A percentile compares a stretch with the other conserved stretches of the same genome.
These are phyloP conservation scores for Coix lacrymajobi DNA, from an alignment of 176 grass and related monocot genomes.

Conservation along the genomic window DNA sequence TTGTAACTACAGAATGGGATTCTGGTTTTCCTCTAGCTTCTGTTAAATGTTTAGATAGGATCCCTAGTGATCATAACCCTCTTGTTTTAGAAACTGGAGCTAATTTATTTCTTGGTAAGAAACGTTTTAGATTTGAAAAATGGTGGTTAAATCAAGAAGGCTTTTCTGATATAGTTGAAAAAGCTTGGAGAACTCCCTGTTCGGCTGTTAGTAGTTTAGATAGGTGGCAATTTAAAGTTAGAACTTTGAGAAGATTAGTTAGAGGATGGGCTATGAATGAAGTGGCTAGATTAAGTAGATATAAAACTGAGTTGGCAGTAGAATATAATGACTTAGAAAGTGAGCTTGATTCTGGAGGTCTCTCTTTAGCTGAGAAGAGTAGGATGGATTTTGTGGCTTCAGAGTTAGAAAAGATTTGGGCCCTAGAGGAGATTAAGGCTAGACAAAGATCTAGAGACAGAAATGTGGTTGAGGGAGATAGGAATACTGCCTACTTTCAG, in stretches of 20 bases:
- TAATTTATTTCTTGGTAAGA: too few species aligned
- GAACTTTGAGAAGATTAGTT: background rate
- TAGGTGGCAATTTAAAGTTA: background rate
- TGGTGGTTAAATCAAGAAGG: background rate
- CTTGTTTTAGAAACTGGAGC: too few species aligned
- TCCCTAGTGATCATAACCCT: too few species aligned
- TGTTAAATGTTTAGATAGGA: too few species aligned
- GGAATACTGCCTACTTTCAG: background rate
- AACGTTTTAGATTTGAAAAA: too few species aligned
- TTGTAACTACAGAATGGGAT: too few species aligned
- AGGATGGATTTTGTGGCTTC: rapidly evolving
- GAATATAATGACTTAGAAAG: background rate
- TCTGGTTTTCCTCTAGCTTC: too few species aligned
- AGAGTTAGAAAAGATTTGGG: background rate
- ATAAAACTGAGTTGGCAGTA: rapidly evolving
- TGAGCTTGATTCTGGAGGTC: rapidly evolving
- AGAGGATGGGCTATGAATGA: background rate
- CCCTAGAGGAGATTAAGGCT: background rate
- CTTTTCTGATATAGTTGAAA: too few species aligned
- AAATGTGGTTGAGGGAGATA: background rate
- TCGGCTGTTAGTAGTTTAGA: background rate
- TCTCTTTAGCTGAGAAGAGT: rapidly evolving
- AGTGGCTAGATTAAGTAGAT: background rate
- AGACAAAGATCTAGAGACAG: too few species aligned
- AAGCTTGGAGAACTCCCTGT: too few species aligned